Evolutionary conservation across 2,329 filamentous ascomycete genomes (phyloP), one percentile per base, ranked within the genome.

Genomic region (Phyllosticta citrichinensis): DNA sequence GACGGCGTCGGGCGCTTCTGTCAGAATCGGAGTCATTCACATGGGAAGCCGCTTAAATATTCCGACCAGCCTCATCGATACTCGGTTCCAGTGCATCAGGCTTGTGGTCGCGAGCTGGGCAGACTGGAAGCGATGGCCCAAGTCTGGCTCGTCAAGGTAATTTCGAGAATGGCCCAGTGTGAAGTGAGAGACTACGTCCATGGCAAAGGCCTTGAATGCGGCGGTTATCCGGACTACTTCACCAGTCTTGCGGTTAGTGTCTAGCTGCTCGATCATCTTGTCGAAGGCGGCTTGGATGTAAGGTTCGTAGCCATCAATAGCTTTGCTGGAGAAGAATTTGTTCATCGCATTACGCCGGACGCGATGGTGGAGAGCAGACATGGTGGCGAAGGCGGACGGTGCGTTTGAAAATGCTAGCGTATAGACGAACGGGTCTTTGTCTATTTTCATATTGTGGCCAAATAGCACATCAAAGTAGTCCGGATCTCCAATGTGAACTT

Each of bases 401-500:
- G 33, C 24, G 22, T n/a, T 19, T 1, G 14, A n/a, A 17, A 24
- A 12, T 17, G 35, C 30, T 14, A 14, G 27, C 20, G 60, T 60
- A 25, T 60, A 60, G 55, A 61, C 63, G 53, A 63, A 64, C 14
- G 58, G 55, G 33, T 65, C 62, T 52, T 64, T 66, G 40, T 61
- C 40, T 9, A 47, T 55, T 6, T 56, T 58, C n/a, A 33, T 33
- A 11, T 22, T 56, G 22, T 55, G 47, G 47, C 19, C 24, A 20
- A 27, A 63, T 3, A 63, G 47, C 14, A 52, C 33, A 9, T 57
- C 56, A 19, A 65, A 70, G 60, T 71, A 73, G 9, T 63, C 54
- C 1, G 66, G 62, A 52, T 71, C 69, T 3, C 62, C 52, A 47
- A 71, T 66, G 25, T 65, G 69, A 5, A 72, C 60, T 64, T 73